Base-by-base conservation (phyloP, 768 basidiomycete species). In the Mycena pura region DNA sequence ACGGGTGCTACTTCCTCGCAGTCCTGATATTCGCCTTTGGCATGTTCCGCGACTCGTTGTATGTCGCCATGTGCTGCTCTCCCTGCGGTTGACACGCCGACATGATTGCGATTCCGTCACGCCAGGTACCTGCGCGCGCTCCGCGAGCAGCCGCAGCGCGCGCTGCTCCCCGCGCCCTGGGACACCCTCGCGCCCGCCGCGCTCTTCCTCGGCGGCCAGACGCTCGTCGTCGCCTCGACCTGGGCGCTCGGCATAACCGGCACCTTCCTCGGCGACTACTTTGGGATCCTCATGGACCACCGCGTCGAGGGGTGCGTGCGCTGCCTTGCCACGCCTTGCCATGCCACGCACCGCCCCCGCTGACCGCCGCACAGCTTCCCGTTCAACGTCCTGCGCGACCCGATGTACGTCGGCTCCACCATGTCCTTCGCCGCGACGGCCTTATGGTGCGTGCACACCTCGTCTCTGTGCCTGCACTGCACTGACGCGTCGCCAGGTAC, bases 351-450 rank as follows among this genome's bases (percentile, higher is more conserved):
- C n/a, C n/a, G 9, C 29, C 13, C 24, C 21, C 40, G 17, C 34
- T 38, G 28, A 19, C 36, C 15, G 62, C 19, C 41, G 27, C 28
- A 44, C 59, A 85, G 84, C 21, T 99, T 99, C 81, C 96, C 96
- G 0, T 99, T 98, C 83, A 96, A 96, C 72, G 84, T 97, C 45
- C 81, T 96, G 39, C 82, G 86, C 19, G 90, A 97, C 74, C 96
- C 96, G 0, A 99, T 99, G 96, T 99, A 99, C 71, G 91, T 95
- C 44, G 96, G 96, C 8, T 94, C 91, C 70, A 95, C 95, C 6
- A 78, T 99, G 79, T 92, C 89, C 72, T 98, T 98, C 77, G 76
- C 86, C 34, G 96, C 88, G 21, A 88, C 86, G 1, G 91, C 96
- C 0, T 80, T 99, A 31, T 96, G 94, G 95, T 95, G 60, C 68